phyloP scores from a whole-genome alignment of 1,139 yeast species.

The Suhomyces atakaporum region DNA sequence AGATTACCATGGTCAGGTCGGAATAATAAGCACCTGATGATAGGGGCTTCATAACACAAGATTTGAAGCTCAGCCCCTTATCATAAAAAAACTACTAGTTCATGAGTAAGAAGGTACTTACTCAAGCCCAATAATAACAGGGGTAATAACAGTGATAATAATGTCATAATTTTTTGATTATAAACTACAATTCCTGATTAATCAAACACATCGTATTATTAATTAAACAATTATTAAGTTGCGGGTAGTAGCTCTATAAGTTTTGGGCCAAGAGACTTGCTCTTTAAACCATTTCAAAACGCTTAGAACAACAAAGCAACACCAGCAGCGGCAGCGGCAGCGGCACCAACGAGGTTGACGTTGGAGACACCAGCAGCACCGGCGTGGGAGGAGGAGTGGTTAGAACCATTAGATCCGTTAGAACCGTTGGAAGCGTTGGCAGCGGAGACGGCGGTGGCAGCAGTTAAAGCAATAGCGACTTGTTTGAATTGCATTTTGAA shows the following conservation, averaged over 20 bases:
- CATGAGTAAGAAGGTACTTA: neutral
- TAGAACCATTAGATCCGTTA: conserved; percentile 28
- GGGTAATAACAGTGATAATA: too few species aligned
- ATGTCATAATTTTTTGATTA: too few species aligned
- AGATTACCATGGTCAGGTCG: neutral
- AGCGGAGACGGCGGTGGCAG: conserved; percentile 47
- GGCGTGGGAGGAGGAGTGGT: conserved; percentile 18
- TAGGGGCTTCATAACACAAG: too few species aligned
- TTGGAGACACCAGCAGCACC: conserved; percentile 22
- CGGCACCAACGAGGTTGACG: conserved; percentile 30
- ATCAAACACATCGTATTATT: conserved; percentile 7
- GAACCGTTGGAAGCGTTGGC: conserved; percentile 40
- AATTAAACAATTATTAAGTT: conserved; percentile 12
- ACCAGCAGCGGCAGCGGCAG: conserved; percentile 50
- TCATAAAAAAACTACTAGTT: too few species aligned
- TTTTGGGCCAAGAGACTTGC: conserved; percentile 12
- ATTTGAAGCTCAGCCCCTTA: too few species aligned
- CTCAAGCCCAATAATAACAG: neutral
- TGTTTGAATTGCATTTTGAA: conserved; percentile 49
- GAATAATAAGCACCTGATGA: neutral
- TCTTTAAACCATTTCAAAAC: conserved; percentile 8
- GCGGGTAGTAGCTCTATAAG: too few species aligned
- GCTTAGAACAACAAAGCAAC: conserved; percentile 47
- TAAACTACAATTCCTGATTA: neutral
- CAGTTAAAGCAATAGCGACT: conserved; percentile 47